phyloP scores from a whole-genome alignment of 2,329 filamentous ascomycete species.

The Epichloe sp. region DNA sequence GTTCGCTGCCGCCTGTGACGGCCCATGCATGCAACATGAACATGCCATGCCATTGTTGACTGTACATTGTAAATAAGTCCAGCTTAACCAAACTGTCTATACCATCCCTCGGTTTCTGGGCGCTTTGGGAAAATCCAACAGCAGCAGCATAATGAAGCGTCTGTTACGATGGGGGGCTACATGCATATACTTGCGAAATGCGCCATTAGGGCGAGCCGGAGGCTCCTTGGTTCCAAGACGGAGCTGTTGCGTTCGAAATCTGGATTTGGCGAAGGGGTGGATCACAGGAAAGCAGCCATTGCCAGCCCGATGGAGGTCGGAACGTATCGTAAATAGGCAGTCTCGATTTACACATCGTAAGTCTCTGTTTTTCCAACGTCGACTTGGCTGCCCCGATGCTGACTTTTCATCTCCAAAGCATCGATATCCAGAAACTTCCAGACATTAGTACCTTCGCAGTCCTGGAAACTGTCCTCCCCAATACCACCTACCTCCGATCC shows the following conservation, averaged over 20 bases:
- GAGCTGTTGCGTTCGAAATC: background rate
- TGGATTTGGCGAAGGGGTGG: background rate
- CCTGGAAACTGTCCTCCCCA: conserved; percentile 19
- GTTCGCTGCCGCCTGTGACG: background rate
- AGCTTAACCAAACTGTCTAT: background rate
- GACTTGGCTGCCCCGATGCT: background rate
- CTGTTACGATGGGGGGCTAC: conserved; percentile 9
- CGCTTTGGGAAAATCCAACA: background rate
- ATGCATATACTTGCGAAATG: conserved; percentile 10
- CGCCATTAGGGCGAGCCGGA: conserved; percentile 3
- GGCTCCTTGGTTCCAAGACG: background rate
- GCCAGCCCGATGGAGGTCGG: background rate
- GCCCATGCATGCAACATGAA: background rate
- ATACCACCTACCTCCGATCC: conserved; percentile 23
- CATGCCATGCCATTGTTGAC: background rate
- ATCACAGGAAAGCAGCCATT: conserved; percentile 3
- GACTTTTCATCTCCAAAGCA: background rate
- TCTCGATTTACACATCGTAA: background rate
- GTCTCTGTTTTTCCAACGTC: background rate
- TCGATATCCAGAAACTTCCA: conserved; percentile 2
- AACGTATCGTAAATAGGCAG: background rate
- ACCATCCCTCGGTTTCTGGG: background rate
- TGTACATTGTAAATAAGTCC: background rate
- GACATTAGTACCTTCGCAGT: conserved; percentile 7
- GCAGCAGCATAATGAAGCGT: conserved; percentile 6